Conservation (phyloP, 2,329 filamentous ascomycete species). For the Chrysosporium keratinophilum region DNA sequence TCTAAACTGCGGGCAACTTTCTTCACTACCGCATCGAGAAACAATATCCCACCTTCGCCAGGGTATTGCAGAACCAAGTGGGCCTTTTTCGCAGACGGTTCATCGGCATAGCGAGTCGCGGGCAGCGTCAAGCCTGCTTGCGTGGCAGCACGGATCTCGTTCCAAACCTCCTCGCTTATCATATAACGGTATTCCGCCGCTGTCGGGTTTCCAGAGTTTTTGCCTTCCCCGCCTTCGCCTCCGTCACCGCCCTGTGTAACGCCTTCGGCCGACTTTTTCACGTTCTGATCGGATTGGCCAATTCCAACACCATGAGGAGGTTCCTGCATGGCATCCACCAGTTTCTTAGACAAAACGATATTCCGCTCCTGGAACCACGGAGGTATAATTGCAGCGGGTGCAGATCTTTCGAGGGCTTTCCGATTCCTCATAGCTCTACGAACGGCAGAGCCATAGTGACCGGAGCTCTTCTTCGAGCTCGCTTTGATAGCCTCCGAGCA, state of each 20-base stretch:
- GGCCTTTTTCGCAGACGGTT: constrained; percentile 43
- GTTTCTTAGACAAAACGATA: constrained; percentile 21
- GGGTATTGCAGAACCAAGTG: constrained; percentile 53
- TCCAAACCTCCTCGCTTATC: constrained; percentile 34
- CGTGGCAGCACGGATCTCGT: constrained; percentile 43
- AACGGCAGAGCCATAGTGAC: constrained; percentile 32
- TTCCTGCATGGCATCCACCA: constrained; percentile 13
- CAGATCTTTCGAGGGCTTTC: constrained; percentile 19
- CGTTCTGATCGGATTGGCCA: constrained; percentile 17
- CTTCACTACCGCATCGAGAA: constrained; percentile 53
- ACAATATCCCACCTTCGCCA: constrained; percentile 43
- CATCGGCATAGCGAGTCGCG: constrained; percentile 32
- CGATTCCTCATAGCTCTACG: constrained; percentile 31
- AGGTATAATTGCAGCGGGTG: constrained; percentile 24
- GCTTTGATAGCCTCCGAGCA: constrained; percentile 3
- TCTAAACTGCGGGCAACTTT: constrained; percentile 50
- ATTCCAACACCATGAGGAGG: constrained; percentile 23
- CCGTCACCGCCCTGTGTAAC: constrained; percentile 22
- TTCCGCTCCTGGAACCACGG: constrained; percentile 33
- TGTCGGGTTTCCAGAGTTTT: constrained; percentile 11
- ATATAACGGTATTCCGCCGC: constrained; percentile 13
- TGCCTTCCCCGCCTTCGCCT: constrained; percentile 19
- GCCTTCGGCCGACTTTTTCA: constrained; percentile 15
- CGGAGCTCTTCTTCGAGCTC: constrained; percentile 20
- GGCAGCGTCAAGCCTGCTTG: constrained; percentile 42